Evolutionary conservation across 1,284 basidiomycete species (phyloP).

Genomic region (Prillingera fragicola): DNA sequence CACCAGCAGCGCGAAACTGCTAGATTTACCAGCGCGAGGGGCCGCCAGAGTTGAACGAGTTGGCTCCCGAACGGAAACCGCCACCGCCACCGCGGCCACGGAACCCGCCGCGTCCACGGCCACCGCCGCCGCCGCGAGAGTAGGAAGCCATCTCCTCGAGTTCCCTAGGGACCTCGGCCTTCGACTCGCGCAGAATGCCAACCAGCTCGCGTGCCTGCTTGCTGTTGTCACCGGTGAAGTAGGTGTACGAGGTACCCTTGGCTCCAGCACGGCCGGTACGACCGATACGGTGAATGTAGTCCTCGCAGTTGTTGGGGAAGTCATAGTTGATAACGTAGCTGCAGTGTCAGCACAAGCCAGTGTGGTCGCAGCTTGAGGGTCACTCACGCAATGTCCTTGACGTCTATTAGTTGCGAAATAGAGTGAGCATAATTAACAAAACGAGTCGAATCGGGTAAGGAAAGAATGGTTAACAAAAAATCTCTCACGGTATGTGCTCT

Average conservation of each 20-base stretch:
- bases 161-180: conserved; percentile 79
- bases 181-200: conserved; percentile 82
- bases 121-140: conserved; percentile 57
- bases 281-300: conserved; percentile 55
- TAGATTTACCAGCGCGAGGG: conserved; percentile 26
- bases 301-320: conserved; percentile 70
- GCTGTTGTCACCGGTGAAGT: conserved; percentile 92
- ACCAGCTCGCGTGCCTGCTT: conserved; percentile 90
- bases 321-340: conserved; percentile 64
- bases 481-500: conserved; percentile 18
- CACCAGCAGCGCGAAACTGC: conserved; percentile 8
- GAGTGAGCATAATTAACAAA: conserved; percentile 19
- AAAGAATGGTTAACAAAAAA: conserved; percentile 19
- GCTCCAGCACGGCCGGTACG: conserved; percentile 56
- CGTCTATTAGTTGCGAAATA: conserved; percentile 29
- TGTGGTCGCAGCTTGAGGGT: not conserved
- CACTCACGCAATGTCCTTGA: conserved; percentile 43
- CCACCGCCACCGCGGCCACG: conserved; percentile 50
- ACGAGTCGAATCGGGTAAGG: conserved; percentile 9
- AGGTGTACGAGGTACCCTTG: conserved; percentile 76
- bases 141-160: conserved; percentile 90
- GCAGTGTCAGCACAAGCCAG: conserved; percentile 25
- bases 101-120: conserved; percentile 47
- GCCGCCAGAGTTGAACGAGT: conserved; percentile 23
- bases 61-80: conserved; percentile 26